Conservation (phyloP, 257 asterid genomes). For the Apocynum venetum region DNA sequence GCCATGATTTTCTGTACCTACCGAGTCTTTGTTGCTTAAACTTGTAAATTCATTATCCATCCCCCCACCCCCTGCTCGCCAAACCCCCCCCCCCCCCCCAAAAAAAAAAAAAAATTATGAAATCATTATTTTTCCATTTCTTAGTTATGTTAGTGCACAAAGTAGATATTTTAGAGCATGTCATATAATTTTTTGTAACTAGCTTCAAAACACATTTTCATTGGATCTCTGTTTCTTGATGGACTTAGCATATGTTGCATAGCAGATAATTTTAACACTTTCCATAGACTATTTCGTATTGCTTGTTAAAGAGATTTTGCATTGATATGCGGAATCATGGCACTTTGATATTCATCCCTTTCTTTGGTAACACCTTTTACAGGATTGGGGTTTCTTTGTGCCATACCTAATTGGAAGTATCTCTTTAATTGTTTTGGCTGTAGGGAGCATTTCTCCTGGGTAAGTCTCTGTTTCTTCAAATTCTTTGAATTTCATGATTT, state of each 20-base stretch:
- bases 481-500: not conserved
- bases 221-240: not conserved
- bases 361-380: slow-evolving; percentile 9
- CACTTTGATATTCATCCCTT: not conserved
- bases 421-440: slow-evolving; percentile 78
- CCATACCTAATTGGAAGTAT: slow-evolving; percentile 96
- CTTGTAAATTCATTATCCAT: not conserved
- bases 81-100: no score
- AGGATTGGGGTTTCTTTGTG: slow-evolving; percentile 98
- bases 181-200: not conserved
- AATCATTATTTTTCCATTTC: no score
- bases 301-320: not conserved
- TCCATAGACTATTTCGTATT: not conserved
- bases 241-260: not conserved
- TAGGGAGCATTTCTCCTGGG: slow-evolving; percentile 94
- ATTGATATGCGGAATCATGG: not conserved
- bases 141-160: not conserved
- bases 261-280: not conserved
- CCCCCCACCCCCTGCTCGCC: no score
- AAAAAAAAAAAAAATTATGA: not conserved
- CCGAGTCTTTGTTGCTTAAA: not conserved
- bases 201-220: not conserved
- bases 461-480: slow-evolving; percentile 34
- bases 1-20: not conserved
- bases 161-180: not conserved